A percentile compares a stretch with the other conserved stretches of the same genome.
Conservation (phyloP, 176 grass and related monocot species). For the Urochloa ruziziensis region DNA sequence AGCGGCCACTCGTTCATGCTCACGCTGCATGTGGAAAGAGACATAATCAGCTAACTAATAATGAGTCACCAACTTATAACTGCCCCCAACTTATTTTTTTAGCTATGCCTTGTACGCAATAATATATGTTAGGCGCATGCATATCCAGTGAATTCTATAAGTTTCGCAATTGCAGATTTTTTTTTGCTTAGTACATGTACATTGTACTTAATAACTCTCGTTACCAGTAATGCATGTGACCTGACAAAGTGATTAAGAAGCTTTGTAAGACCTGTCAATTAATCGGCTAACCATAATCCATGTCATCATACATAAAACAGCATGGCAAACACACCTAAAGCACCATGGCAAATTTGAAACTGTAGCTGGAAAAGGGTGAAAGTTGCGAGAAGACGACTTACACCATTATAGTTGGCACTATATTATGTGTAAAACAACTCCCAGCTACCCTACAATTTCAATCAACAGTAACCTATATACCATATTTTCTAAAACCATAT, state of each 20-base stretch:
- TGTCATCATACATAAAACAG: neutral
- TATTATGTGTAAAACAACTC: neutral
- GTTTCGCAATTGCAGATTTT: no score
- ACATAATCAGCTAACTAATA: neutral
- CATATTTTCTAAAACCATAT: no score
- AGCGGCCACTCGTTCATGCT: neutral
- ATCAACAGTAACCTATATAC: no score
- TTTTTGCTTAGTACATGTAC: no score
- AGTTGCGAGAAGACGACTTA: neutral
- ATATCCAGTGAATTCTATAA: neutral
- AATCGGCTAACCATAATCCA: neutral
- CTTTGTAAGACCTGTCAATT: neutral
- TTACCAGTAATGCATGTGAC: neutral
- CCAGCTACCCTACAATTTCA: neutral
- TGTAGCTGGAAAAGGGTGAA: neutral
- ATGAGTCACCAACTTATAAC: neutral
- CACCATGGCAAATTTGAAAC: neutral
- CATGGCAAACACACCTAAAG: no score
- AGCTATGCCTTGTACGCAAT: neutral
- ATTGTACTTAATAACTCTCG: no score
- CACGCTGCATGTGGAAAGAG: neutral
- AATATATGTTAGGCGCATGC: neutral
- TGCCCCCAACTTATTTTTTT: neutral
- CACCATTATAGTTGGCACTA: no score
- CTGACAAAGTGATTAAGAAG: neutral